Conservation (phyloP, 805 yeast species). For the Schwanniomyces pseudopolymorphus region DNA sequence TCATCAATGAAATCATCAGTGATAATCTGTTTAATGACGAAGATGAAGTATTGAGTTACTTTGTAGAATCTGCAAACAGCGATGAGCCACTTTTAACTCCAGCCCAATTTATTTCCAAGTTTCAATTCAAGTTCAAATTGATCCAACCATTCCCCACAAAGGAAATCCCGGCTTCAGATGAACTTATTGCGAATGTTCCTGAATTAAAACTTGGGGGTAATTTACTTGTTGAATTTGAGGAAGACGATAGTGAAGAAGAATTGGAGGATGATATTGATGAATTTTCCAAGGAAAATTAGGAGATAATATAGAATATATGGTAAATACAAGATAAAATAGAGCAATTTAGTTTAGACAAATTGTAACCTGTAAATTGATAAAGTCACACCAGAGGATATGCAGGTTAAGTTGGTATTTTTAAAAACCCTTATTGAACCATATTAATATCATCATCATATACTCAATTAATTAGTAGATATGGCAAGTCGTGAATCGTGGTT, state of each 20-base stretch:
- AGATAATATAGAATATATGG: too few species aligned
- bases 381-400: neutral
- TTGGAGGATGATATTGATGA: constrained; percentile 8
- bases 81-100: constrained; percentile 10
- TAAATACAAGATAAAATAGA: neutral
- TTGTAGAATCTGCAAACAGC: constrained; percentile 3
- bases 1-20: constrained; percentile 8
- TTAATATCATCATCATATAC: neutral
- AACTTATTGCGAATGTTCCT: constrained; percentile 14
- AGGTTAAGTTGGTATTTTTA: neutral
- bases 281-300: neutral
- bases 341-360: neutral
- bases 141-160: constrained; percentile 44
- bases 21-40: constrained; percentile 11
- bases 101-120: constrained; percentile 23
- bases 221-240: constrained; percentile 34
- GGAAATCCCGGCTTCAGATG: constrained; percentile 15
- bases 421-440: neutral
- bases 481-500: constrained; percentile 35
- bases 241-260: constrained; percentile 15
- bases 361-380: constrained; percentile 4
- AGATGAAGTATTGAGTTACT: constrained; percentile 10
- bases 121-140: constrained; percentile 35
- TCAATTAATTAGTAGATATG: constrained; percentile 14
- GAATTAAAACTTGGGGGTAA: constrained; percentile 37